Percentiles rank a stretch among this genome's conserved stretches.
These are phyloP conservation scores for Multifurca ochricompacta DNA, from an alignment of 768 basidiomycete species.

Conservation along the genomic window DNA sequence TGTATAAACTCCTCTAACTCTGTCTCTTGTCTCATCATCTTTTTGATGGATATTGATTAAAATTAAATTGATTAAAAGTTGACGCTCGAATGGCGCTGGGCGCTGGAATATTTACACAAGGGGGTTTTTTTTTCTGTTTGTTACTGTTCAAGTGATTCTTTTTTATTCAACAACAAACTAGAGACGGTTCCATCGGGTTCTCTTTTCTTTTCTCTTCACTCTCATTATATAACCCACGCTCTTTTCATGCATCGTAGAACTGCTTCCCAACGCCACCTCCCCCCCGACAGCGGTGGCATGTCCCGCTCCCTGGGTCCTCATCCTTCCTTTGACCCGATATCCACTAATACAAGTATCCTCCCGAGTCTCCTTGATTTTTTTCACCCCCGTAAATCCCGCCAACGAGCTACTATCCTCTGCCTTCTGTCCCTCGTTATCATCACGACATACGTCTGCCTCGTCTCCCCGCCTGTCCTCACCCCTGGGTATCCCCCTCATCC, in stretches of 20 bases:
- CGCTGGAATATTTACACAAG: not conserved
- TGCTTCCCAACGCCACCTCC: conserved; percentile 12
- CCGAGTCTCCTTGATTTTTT: conserved; percentile 7
- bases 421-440: conserved; percentile 11
- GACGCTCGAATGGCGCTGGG: too few species aligned
- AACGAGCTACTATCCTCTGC: conserved; percentile 17
- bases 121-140: too few species aligned
- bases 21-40: not conserved
- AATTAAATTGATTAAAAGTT: too few species aligned
- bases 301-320: not conserved
- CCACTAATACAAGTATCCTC: not conserved
- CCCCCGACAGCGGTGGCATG: not conserved
- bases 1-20: too few species aligned
- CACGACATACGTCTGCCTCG: conserved; percentile 17
- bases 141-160: too few species aligned
- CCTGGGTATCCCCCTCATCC: not conserved
- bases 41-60: too few species aligned
- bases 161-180: not conserved
- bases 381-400: conserved; percentile 16
- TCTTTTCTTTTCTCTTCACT: not conserved
- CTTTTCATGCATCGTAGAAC: conserved; percentile 16
- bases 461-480: conserved; percentile 9
- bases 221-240: conserved; percentile 14
- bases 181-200: not conserved
- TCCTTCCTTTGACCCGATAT: not conserved